A percentile compares a stretch with the other conserved stretches of the same genome.
Conservation (phyloP, 352 stramenopile genomes). For the Phytophthora syringae region DNA sequence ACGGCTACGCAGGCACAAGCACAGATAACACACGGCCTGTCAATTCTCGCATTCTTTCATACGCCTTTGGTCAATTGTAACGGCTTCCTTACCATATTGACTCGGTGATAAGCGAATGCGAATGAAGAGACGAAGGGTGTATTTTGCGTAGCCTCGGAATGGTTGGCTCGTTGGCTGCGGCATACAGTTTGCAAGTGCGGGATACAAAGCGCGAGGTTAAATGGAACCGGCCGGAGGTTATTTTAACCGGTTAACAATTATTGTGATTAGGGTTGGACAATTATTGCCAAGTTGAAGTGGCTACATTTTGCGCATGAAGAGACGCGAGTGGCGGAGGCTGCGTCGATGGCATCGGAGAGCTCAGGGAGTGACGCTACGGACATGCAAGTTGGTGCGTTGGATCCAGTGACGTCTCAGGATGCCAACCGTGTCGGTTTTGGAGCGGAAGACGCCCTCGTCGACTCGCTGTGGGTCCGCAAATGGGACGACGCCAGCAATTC, state of each 20-base stretch:
- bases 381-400: neutral
- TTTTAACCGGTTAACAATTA: slow-evolving; percentile 11
- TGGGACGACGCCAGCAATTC: slow-evolving; percentile 33
- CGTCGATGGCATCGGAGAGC: neutral
- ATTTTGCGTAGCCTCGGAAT: slow-evolving; percentile 64
- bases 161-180: slow-evolving; percentile 81
- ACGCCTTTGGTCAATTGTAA: neutral
- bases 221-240: neutral
- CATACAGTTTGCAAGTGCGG: slow-evolving; percentile 16
- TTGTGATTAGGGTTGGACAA: neutral
- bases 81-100: slow-evolving; percentile 93
- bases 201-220: slow-evolving; percentile 2
- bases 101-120: slow-evolving; percentile 90
- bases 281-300: slow-evolving; percentile 27
- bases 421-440: neutral
- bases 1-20: slow-evolving; percentile 70
- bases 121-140: slow-evolving; percentile 66
- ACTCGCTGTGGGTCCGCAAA: slow-evolving; percentile 39
- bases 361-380: neutral
- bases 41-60: slow-evolving; percentile 30
- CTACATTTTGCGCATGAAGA: slow-evolving; percentile 18
- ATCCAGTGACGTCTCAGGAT: neutral
- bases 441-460: neutral
- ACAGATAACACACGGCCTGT: slow-evolving; percentile 60
- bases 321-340: slow-evolving; percentile 10